A percentile compares a stretch with the other conserved stretches of the same genome.
phyloP scores from a whole-genome alignment of 179 eudicot species.

The Monotropa hypopitys region DNA sequence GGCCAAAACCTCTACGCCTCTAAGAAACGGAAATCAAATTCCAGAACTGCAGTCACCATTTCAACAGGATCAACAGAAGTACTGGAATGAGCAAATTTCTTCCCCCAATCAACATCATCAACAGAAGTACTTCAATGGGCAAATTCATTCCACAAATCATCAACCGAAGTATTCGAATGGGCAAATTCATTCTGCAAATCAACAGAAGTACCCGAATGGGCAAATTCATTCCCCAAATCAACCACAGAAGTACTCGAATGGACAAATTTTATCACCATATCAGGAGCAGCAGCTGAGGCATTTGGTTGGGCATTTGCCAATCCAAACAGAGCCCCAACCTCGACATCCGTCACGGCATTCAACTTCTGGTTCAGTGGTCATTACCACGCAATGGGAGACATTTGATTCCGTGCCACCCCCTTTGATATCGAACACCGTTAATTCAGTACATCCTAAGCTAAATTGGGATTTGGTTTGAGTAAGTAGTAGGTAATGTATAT shows the following conservation, averaged over 20 bases:
- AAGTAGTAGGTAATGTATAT: conserved; percentile 1
- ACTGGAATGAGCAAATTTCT: conserved; percentile 22
- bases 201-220: conserved; percentile 20
- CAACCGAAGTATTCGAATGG: conserved; percentile 21
- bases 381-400: conserved; percentile 80
- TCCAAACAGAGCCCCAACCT: conserved; percentile 17
- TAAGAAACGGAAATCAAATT: conserved; percentile 17
- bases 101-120: conserved; percentile 22
- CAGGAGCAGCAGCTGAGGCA: conserved; percentile 22
- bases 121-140: conserved; percentile 21
- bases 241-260: conserved; percentile 21
- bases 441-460: conserved; percentile 30
- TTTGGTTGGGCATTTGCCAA: conserved; percentile 30
- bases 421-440: conserved; percentile 17
- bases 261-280: conserved; percentile 21
- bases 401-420: conserved; percentile 38
- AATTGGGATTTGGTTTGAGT: conserved; percentile 58
- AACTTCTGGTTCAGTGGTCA: conserved; percentile 37
- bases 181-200: too few relatives aligned
- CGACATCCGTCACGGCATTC: conserved; percentile 25
- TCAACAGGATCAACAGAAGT: conserved; percentile 13
- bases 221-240: conserved; percentile 22
- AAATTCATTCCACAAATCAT: conserved; percentile 20
- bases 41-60: conserved; percentile 9
- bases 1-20: conserved; percentile 38